phyloP scores from a whole-genome alignment of 305 asterid species.

The Fraxinus ornus region DNA sequence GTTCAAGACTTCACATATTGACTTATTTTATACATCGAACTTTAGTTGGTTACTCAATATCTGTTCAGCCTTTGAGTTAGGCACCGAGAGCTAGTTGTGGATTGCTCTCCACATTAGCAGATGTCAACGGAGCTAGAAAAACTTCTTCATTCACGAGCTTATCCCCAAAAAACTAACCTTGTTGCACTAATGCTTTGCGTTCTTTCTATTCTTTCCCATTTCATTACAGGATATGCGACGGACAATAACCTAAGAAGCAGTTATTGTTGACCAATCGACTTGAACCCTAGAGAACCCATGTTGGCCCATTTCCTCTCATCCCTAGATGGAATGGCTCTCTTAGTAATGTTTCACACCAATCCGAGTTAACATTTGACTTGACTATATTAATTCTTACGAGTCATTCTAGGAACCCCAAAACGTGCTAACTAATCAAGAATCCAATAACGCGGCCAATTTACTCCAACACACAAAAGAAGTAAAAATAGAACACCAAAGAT shows the following conservation, averaged over 20 bases:
- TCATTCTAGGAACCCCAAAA: too few species aligned
- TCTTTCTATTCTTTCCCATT: not conserved
- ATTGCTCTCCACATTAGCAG: not conserved
- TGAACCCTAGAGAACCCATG: not conserved
- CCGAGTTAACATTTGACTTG: too few species aligned
- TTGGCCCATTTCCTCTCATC: not conserved
- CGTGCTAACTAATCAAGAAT: too few species aligned
- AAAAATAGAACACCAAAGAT: not conserved
- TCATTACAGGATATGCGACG: too few species aligned
- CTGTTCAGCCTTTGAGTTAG: not conserved
- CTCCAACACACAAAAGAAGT: not conserved
- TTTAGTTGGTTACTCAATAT: not conserved
- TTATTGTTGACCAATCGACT: not conserved
- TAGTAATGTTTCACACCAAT: too few species aligned
- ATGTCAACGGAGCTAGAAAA: not conserved
- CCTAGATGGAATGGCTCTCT: too few species aligned
- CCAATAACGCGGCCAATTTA: too few species aligned
- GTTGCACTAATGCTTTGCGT: not conserved
- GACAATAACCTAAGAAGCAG: not conserved
- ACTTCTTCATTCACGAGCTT: too few species aligned
- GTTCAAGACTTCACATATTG: not conserved
- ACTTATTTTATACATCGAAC: too few species aligned
- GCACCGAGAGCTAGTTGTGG: not conserved
- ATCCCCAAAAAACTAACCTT: not conserved
- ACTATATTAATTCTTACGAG: too few species aligned